Evolutionary conservation across 2,329 filamentous ascomycete species (phyloP).

Genomic region (Epichloe gansuensis): DNA sequence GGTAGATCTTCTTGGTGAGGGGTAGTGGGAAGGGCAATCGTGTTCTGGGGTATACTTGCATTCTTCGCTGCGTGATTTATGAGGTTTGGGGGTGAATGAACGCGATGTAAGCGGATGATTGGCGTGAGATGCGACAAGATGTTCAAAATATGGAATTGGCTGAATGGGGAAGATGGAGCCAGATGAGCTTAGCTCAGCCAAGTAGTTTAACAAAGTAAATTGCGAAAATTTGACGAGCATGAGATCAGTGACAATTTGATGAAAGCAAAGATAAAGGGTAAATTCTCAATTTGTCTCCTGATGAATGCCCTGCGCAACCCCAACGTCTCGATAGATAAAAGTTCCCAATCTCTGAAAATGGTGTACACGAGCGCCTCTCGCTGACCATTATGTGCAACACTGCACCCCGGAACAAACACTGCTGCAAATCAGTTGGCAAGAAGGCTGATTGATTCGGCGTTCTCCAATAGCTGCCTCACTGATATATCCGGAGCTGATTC

Average conservation of each 20-base stretch:
- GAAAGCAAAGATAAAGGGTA: too few relatives aligned
- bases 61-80: neutral
- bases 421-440: constrained; percentile 41
- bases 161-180: neutral
- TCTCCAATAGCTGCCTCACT: constrained; percentile 11
- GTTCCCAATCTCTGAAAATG: neutral
- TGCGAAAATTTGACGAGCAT: too few relatives aligned
- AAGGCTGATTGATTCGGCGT: constrained; percentile 14
- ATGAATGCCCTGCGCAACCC: neutral
- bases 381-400: constrained; percentile 27
- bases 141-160: neutral
- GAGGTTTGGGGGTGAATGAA: neutral
- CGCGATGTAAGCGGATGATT: neutral
- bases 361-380: neutral
- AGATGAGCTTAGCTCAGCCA: neutral
- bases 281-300: too few relatives aligned
- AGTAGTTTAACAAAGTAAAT: too few relatives aligned
- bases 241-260: too few relatives aligned
- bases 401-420: constrained; percentile 37
- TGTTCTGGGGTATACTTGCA: neutral
- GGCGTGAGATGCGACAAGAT: neutral
- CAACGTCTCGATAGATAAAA: neutral
- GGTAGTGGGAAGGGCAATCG: neutral
- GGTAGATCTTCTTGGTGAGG: neutral
- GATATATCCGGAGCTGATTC: constrained; percentile 6